Base-by-base conservation (phyloP, 2,329 filamentous ascomycete species). In the Pseudocercospora macadamiae region DNA sequence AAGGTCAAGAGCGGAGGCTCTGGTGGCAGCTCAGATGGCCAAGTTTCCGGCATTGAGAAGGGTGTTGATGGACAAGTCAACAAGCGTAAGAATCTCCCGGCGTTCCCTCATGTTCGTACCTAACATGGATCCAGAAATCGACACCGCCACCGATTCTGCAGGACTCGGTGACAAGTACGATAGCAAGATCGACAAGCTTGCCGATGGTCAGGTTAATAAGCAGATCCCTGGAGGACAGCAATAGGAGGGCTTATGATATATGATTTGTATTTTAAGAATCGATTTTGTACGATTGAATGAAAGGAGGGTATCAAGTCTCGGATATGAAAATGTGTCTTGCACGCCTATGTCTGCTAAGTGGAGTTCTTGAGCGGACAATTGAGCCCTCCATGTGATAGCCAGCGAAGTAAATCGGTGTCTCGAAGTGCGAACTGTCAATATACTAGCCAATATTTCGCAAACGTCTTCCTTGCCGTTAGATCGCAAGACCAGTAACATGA, bases 81-180 rank as follows among this genome's bases (percentile, higher is more conserved):
- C 53, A 57, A 59, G 26, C 51, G 59, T 57, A 59, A 52, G 60
- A 42, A 18, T 18, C 21, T 45, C 19, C 26, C 19, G 14, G 8
- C 23, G 4, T 12, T 7, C n/a, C 21, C 12, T 14, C 36, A 16
- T 18, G 9, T 14, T 21, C 14, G 19, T 26, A 37, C 16, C 47
- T 25, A 21, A 44, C 10, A 59, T 30, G 12, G 28, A 5, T 7
- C 4, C 7, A 55, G 64, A 57, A 26, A 64, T 65, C 37, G 64
- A 67, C 54, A 51, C 61, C 21, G 53, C 55, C 14, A 67, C 64
- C 45, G 64, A 67, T 59, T 56, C 57, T 18, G 37, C 42, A 16
- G 64, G 63, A 16, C 23, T 67, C 7, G 64, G 64, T 12, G 64
- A 67, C 57, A 67, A 66, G 55, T 66, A 67, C 59, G 65, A 67